Base-by-base conservation (phyloP, 1,139 yeast species). In the Magnusiomyces magnusii region DNA sequence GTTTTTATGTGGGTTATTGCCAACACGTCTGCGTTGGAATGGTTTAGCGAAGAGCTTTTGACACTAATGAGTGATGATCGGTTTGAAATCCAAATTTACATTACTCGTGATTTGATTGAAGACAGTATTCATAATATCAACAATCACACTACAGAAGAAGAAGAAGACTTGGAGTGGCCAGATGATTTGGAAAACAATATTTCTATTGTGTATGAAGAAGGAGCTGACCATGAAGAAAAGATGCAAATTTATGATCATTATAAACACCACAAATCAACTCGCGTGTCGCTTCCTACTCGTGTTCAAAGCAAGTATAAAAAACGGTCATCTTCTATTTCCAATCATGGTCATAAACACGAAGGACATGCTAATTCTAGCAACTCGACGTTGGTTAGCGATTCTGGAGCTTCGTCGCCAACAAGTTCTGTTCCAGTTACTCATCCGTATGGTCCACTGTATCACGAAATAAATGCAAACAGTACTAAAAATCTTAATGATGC, bases 1-100 rank as follows among this genome's bases (percentile, higher is more conserved):
- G 75, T 75, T 56, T 72, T 84, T 57, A 60, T 76, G 23, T 84
- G 87, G 88, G 76, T 80, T 2, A 72, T 80, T 2, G 75, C 81
- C 60, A 81, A 79, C 51, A 73, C 73, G 44, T 69, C 73, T 15
- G 72, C 81, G 0, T 64, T 82, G 44, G 67, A 70, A 23, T 82
- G 84, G 83, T 82, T 83, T 68, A 62, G 61, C 5, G 58, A 64
- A 25, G 70, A 68, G 63, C 60, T 47, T 31, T 55, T 25, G 21
- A 61, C 34, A 21, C 57, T 53, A 36, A 58, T 50, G 10, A 39
- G 44, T 31, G 56, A 56, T 7, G 51, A 56, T 7, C 55, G 55
- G 7, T 53, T 62, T 42, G 60, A 55, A n/a, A 57, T 64, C 19
- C 62, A 60, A 44, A 56, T 63, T 13, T 65, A 58, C 54, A 56